Evolutionary conservation across 1,139 yeast species (phyloP), one percentile per base, ranked within the genome.

Genomic region (Zygoascus meyerae): DNA sequence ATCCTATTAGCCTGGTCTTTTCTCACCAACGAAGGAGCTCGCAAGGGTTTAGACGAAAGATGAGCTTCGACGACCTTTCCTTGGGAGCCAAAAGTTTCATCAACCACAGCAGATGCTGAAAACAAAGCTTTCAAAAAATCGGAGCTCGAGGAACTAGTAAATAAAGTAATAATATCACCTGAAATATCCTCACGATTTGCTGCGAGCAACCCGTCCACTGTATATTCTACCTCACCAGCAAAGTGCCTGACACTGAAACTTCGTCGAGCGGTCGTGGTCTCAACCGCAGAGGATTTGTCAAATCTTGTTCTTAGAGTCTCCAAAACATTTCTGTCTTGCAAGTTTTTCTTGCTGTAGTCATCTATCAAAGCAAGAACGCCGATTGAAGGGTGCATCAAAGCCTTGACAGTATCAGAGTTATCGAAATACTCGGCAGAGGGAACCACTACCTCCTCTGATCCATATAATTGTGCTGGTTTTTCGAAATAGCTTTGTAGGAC

Each of bases 201-300:
- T 2, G 60, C 62, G 29, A 69, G 52, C 18, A 69, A 50, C 16
- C 55, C 54, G 39, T 65, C 67, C 15, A 63, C 62, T 3, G 61
- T 49, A 52, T 69, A 69, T 45, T 63, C 68, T 8, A 69, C 71
- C 46, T 69, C 72, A 16, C 73, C 74, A 14, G 69, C 69, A 48
- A 64, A 69, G 47, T 69, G 73, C 14, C 65, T 58, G 15, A 69
- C 64, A 1, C 64, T 49, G 50, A 69, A 69, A 4, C 65, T 59
- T 37, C 60, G 50, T 14, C 61, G 53, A 12, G 62, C 56, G 8
- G 61, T 49, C 11, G 61, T 50, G 11, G 63, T 57, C 12, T 59
- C 61, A 32, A 69, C 53, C 5, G 61, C 57, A 1, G 61, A 55
- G 35, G 63, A 59, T 42, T 64, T 59, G 34, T 60, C 63, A 45